phyloP scores from a whole-genome alignment of 2,329 filamentous ascomycete genomes.

The Gremmenia infestans region DNA sequence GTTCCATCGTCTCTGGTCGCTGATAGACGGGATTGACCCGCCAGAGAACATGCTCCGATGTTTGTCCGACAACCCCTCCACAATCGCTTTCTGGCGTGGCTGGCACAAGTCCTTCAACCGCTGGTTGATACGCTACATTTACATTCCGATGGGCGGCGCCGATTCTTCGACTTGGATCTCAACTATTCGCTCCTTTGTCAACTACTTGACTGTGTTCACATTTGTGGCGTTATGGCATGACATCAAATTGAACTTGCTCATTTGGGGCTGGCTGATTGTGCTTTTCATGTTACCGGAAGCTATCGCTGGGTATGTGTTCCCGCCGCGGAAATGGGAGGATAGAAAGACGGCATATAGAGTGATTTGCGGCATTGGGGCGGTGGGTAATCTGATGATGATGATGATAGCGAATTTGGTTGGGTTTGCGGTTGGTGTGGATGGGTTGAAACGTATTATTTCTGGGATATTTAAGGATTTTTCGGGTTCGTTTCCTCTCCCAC shows the following conservation, averaged over 20 bases:
- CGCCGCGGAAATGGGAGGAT: slow-evolving; percentile 60
- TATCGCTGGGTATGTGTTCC: slow-evolving; percentile 66
- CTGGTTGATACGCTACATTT: slow-evolving; percentile 91
- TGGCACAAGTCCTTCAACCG: slow-evolving; percentile 97
- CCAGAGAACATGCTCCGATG: slow-evolving; percentile 98
- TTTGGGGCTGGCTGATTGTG: slow-evolving; percentile 97
- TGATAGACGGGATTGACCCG: slow-evolving; percentile 86
- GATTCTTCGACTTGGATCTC: slow-evolving; percentile 42
- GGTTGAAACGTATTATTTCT: slow-evolving; percentile 68
- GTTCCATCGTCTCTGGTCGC: slow-evolving; percentile 95
- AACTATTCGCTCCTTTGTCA: slow-evolving; percentile 58
- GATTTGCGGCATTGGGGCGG: slow-evolving; percentile 73
- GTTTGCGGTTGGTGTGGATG: slow-evolving; percentile 88
- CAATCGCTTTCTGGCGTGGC: slow-evolving; percentile 86
- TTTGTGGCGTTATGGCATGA: slow-evolving; percentile 99
- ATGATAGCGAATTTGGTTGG: slow-evolving; percentile 92
- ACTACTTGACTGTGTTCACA: slow-evolving; percentile 83
- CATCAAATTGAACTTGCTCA: slow-evolving; percentile 80
- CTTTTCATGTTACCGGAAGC: slow-evolving; percentile 91
- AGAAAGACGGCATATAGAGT: slow-evolving; percentile 70
- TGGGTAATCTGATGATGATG: slow-evolving; percentile 88
- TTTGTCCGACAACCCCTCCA: slow-evolving; percentile 90
- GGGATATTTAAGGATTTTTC: slow-evolving; percentile 73
- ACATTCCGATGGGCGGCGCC: slow-evolving; percentile 79
- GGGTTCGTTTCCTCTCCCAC: slow-evolving; percentile 41